These are phyloP conservation scores for Bonia amplexicaulis DNA, from an alignment of 176 grass and related monocot species.

Conservation along the genomic window DNA sequence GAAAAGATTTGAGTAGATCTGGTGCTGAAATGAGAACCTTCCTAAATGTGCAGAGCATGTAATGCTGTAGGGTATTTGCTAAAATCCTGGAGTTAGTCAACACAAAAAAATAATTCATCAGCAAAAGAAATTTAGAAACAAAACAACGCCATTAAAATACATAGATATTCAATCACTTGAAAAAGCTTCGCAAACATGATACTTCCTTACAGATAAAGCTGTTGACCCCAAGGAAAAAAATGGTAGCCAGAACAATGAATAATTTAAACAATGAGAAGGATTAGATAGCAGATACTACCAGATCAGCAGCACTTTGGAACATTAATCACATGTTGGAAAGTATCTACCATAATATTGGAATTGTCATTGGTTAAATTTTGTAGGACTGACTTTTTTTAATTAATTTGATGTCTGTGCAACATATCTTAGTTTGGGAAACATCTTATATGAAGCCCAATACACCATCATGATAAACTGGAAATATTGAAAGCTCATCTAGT, in stretches of 20 bases:
- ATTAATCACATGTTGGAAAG: slow-evolving; percentile 21
- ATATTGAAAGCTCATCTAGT: not conserved
- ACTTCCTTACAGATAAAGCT: not conserved
- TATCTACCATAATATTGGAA: not conserved
- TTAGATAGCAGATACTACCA: not conserved
- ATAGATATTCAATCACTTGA: not conserved
- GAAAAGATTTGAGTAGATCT: slow-evolving; percentile 74
- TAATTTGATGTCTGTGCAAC: not conserved
- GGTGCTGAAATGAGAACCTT: slow-evolving; percentile 94
- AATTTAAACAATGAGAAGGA: not conserved
- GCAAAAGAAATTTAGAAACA: slow-evolving; percentile 22
- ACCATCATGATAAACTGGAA: slow-evolving; percentile 8
- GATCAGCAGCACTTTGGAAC: not conserved
- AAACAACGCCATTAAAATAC: not conserved
- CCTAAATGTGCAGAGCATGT: slow-evolving; percentile 80
- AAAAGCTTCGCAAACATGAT: not conserved
- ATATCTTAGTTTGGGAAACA: slow-evolving; percentile 5
- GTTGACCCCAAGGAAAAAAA: not conserved
- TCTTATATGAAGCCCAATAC: slow-evolving; percentile 16
- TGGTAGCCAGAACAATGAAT: slow-evolving; percentile 4
- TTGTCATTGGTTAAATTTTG: slow-evolving; percentile 1
- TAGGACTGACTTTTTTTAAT: not conserved
- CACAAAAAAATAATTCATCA: not conserved
- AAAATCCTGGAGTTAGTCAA: slow-evolving; percentile 65
- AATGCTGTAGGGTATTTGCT: slow-evolving; percentile 79